These are phyloP conservation scores for Saxophila tyrrhenica DNA, from an alignment of 495 filamentous ascomycete genomes.

Conservation along the genomic window DNA sequence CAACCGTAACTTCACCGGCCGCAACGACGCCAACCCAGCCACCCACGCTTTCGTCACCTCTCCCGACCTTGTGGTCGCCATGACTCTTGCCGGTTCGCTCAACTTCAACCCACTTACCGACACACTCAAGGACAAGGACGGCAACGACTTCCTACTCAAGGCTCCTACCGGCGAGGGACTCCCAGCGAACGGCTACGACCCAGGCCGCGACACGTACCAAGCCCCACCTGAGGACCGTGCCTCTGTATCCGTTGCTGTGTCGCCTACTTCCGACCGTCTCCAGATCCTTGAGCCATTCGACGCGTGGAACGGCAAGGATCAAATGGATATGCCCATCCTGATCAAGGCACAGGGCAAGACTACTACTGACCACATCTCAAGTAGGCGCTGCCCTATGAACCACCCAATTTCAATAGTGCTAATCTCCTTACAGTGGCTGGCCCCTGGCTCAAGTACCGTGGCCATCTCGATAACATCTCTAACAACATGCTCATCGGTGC, in stretches of 20 bases:
- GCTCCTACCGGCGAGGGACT: constrained; percentile 73
- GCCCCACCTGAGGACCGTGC: constrained; percentile 75
- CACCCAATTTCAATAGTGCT: not conserved
- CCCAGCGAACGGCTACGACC: constrained; percentile 74
- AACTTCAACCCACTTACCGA: constrained; percentile 97
- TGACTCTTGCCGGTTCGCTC: constrained; percentile 80
- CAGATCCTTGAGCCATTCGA: constrained; percentile 81
- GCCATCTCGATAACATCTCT: constrained; percentile 99
- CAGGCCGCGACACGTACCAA: constrained; percentile 92
- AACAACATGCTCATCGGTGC: constrained; percentile 99
- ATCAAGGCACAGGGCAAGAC: constrained; percentile 99
- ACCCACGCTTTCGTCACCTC: constrained; percentile 98
- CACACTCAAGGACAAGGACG: constrained; percentile 86
- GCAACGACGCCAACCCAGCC: constrained; percentile 97
- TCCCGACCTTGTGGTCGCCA: constrained; percentile 89
- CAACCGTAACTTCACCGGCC: constrained; percentile 99
- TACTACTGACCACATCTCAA: constrained; percentile 98
- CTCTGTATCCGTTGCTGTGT: constrained; percentile 66
- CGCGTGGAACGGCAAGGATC: constrained; percentile 89
- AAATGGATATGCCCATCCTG: constrained; percentile 70
- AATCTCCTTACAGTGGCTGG: constrained; percentile 55
- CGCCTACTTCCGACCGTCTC: constrained; percentile 83
- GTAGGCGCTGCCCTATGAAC: constrained; percentile 24
- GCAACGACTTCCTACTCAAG: constrained; percentile 86
- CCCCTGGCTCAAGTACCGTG: constrained; percentile 99